Base-by-base conservation (phyloP, 2,329 filamentous ascomycete species). In the Pseudogymnoascus sp. region DNA sequence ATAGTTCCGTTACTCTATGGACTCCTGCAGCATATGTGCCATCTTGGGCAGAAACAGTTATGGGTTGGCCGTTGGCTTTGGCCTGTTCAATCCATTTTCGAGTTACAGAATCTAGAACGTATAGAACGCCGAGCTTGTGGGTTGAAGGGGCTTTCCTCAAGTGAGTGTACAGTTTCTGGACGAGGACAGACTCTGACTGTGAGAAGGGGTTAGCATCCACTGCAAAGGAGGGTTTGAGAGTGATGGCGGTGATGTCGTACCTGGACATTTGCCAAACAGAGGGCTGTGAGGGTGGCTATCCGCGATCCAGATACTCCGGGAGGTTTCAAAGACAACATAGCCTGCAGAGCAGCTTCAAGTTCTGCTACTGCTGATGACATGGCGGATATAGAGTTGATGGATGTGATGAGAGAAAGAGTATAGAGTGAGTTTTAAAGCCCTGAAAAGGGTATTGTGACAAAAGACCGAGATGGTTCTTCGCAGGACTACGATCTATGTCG, bases 21-120 rank as follows among this genome's bases (percentile, higher is more conserved):
- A 97, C 92, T 72, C 93, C 95, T 71, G 93, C 93, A 74, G 92
- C 91, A 82, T 88, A 97, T 63, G 93, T 97, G 75, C 95, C 95
- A 79, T 96, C 91, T 69, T 88, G 86, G 69, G 93, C 91, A 77
- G 86, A 83, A 76, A 84, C 87, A 78, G 89, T 90, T 77, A 92
- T 85, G 73, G 88, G 79, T 75, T 97, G 93, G 72, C 90, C 90
- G 70, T 89, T 84, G 73, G 87, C 85, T 79, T 93, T 95, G 73
- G 95, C 93, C 78, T 92, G 90, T 77, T 97, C 93, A 81, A 96
- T 87, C 93, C 95, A 99, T 81, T 96, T 93, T 79, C 95, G 91
- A 77, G 93, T 93, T 85, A 99, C 93, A 82, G 93, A 96, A 84
- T 99, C 95, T 93, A 99, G 91, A 80, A 97, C 93, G 87, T 99